phyloP scores from a whole-genome alignment of 2,329 filamentous ascomycete genomes.

The Cordyceps militaris region DNA sequence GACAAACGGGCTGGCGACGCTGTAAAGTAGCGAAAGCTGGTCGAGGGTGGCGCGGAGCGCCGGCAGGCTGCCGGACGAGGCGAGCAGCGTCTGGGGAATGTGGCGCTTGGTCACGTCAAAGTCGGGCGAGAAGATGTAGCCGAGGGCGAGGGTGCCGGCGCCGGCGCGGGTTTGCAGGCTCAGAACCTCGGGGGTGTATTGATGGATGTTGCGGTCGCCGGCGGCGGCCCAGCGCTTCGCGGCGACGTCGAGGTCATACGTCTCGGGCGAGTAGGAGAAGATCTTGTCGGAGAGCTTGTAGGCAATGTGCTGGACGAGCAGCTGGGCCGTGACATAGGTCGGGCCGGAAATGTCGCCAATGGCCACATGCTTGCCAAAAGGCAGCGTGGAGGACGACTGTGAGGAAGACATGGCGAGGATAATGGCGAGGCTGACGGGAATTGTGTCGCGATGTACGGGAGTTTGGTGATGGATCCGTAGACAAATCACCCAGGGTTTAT shows the following conservation, averaged over 20 bases:
- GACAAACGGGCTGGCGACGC: slow-evolving; percentile 85
- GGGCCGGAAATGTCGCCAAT: slow-evolving; percentile 67
- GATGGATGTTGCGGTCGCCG: slow-evolving; percentile 71
- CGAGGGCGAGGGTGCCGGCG: slow-evolving; percentile 83
- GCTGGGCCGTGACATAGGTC: slow-evolving; percentile 88
- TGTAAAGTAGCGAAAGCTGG: slow-evolving; percentile 85
- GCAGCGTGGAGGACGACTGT: slow-evolving; percentile 45
- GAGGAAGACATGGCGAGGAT: slow-evolving; percentile 27
- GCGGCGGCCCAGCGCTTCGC: slow-evolving; percentile 68
- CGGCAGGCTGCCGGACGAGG: slow-evolving; percentile 73
- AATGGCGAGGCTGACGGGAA: not conserved
- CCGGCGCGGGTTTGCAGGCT: slow-evolving; percentile 81
- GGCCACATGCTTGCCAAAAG: slow-evolving; percentile 49
- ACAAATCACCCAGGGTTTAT: not conserved
- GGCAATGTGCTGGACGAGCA: slow-evolving; percentile 90
- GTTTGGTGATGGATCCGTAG: not conserved
- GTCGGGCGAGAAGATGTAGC: slow-evolving; percentile 96
- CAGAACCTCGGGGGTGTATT: slow-evolving; percentile 69
- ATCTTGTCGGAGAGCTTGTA: slow-evolving; percentile 95
- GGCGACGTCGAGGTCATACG: slow-evolving; percentile 83
- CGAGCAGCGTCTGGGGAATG: slow-evolving; percentile 84
- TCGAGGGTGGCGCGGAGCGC: slow-evolving; percentile 79
- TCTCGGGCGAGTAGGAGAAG: slow-evolving; percentile 92
- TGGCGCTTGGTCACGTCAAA: slow-evolving; percentile 88
- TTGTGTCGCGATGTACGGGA: not conserved